Percentiles rank a stretch among this genome's conserved stretches.
Evolutionary conservation across 768 basidiomycete species (phyloP).

Genomic region (Auricularia sp.): DNA sequence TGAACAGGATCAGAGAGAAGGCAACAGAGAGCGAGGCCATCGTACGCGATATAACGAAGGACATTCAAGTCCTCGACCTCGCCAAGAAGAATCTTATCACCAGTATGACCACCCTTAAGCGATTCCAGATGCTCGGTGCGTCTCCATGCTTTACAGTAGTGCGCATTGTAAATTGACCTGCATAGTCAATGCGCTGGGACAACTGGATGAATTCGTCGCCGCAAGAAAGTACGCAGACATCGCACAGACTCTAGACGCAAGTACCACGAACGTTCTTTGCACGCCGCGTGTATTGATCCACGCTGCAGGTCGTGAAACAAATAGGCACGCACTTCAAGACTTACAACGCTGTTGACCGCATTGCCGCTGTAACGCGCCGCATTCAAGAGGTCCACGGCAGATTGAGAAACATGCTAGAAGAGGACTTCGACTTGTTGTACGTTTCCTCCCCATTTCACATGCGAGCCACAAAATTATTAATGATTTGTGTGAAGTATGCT

Average conservation of each 20-base stretch:
- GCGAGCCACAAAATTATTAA: not conserved
- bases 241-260: constrained; percentile 66
- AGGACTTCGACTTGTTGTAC: constrained; percentile 87
- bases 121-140: constrained; percentile 90
- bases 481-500: constrained; percentile 45
- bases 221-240: constrained; percentile 77
- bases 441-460: constrained; percentile 20
- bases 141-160: constrained; percentile 4
- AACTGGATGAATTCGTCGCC: constrained; percentile 67
- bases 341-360: constrained; percentile 63
- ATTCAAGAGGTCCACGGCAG: constrained; percentile 78
- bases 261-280: constrained; percentile 22
- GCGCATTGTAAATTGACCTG: not conserved
- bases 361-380: constrained; percentile 67
- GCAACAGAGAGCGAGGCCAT: constrained; percentile 95
- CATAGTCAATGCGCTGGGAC: constrained; percentile 70
- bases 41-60: constrained; percentile 88
- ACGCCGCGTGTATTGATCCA: not conserved
- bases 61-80: constrained; percentile 88
- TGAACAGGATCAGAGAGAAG: constrained; percentile 92
- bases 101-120: constrained; percentile 82
- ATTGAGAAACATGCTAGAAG: constrained; percentile 69
- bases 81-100: constrained; percentile 87
- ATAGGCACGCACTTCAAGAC: constrained; percentile 72
- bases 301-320: constrained; percentile 70